phyloP scores from a whole-genome alignment of 2,329 filamentous ascomycete genomes.

The Cadophora luteo-olivacea region DNA sequence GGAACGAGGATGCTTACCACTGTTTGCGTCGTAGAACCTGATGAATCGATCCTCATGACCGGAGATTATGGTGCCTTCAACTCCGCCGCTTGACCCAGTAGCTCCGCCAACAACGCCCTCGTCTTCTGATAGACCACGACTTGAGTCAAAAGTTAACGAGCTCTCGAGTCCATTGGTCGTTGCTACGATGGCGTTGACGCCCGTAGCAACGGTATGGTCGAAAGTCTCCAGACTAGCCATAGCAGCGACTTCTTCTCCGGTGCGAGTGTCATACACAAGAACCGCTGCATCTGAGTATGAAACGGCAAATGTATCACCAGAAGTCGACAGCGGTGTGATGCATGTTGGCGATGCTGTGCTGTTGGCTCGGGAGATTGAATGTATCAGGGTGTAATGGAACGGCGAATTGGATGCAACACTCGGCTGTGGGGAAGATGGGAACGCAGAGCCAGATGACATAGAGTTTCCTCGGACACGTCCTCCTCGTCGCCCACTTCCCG shows the following conservation, averaged over 20 bases:
- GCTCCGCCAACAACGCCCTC: constrained; percentile 83
- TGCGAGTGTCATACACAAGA: constrained; percentile 89
- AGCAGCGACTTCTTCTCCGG: constrained; percentile 82
- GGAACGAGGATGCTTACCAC: constrained; percentile 69
- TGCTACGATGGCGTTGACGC: constrained; percentile 90
- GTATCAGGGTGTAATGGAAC: constrained; percentile 87
- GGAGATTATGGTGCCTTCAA: constrained; percentile 93
- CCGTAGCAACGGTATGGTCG: constrained; percentile 80
- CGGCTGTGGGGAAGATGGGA: constrained; percentile 88
- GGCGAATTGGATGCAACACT: constrained; percentile 84
- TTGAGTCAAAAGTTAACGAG: constrained; percentile 63
- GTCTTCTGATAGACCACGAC: constrained; percentile 67
- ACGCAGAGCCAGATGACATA: constrained; percentile 92
- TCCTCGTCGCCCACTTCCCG: constrained; percentile 67
- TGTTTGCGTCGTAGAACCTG: constrained; percentile 97
- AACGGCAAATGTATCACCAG: constrained; percentile 89
- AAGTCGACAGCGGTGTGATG: constrained; percentile 85
- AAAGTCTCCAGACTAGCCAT: constrained; percentile 97
- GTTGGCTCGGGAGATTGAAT: constrained; percentile 78
- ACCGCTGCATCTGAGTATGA: constrained; percentile 91
- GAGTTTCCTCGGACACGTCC: constrained; percentile 88
- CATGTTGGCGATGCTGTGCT: constrained; percentile 82
- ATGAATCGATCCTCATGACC: constrained; percentile 97
- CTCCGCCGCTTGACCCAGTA: constrained; percentile 77
- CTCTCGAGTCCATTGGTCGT: constrained; percentile 83